Base-by-base conservation (phyloP, 495 filamentous ascomycete species). In the Aspergillus asperescens region DNA sequence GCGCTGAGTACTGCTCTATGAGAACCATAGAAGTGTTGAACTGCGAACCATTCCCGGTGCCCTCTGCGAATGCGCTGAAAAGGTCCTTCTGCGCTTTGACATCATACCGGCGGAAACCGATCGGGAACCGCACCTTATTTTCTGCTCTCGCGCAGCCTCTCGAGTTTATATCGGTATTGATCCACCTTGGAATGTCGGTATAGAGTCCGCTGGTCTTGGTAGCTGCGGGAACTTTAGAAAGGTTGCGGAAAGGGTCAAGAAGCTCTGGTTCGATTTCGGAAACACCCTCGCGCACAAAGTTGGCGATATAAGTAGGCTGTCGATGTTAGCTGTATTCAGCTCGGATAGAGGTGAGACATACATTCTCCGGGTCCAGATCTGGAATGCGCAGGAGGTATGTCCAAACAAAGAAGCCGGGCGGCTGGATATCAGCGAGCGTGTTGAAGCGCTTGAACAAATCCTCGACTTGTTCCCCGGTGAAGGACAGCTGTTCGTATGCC, bases 31-130 rank as follows among this genome's bases (percentile, higher is more conserved):
- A 61, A 10, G 46, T 39, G n/a, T 51, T 55, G 23, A 65, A 59
- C 9, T 34, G 52, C 3, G 67, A 58, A 15, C 29, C 63, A 34
- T 10, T 75, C 73, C 16, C 83, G 61, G 56, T 83, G 72, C 56
- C 68, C 8, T 50, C 34, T 15, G 54, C 47, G 41, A 52, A 59
- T 0, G 49, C 35, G 7, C 61, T 46, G 27, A 54, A 66, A 6
- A 60, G 44, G 15, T 34, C 24, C 12, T 59, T 52, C 27, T 47
- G 56, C n/a, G 60, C 51, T 0, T 50, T 13, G 28, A 56, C 18
- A 22, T 69, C 52, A 39, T 58, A 62, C 1, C 29, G 34, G 20
- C 51, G 32, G 10, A 66, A 41, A 27, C 50, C 50, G 20, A 61
- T 50, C 2, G 64, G 62, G 48, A 59, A 69, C 1, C 50, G 48